Evolutionary conservation across 257 asterid genomes (phyloP).

Genomic region (Verbascum thapsus): DNA sequence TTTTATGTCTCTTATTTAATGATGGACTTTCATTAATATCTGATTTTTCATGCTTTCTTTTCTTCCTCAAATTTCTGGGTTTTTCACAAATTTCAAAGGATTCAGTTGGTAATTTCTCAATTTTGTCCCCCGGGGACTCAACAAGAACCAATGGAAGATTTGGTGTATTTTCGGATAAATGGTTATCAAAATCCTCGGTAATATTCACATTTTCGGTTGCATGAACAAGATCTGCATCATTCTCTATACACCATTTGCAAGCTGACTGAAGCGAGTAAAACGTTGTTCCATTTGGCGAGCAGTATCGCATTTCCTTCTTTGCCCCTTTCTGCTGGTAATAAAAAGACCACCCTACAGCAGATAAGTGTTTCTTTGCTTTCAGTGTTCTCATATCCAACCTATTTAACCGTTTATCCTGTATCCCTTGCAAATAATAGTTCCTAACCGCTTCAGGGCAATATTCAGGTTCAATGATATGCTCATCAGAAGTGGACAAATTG

Average conservation of each 20-base stretch:
- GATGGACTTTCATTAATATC: conserved; percentile 27
- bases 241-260: conserved; percentile 48
- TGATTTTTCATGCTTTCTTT: conserved; percentile 32
- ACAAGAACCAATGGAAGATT: conserved; percentile 30
- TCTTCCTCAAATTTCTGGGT: conserved; percentile 34
- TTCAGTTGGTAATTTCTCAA: too few species aligned
- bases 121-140: conserved; percentile 29
- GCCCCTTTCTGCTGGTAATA: conserved; percentile 13
- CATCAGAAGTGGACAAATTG: conserved; percentile 23
- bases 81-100: conserved; percentile 31
- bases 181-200: conserved; percentile 27
- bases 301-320: conserved; percentile 42
- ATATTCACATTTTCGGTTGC: conserved; percentile 5
- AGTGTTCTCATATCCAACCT: conserved; percentile 1
- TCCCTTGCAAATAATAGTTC: conserved; percentile 31
- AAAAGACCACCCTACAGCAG: conserved; percentile 67
- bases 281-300: conserved; percentile 48
- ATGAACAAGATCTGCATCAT: too few species aligned
- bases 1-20: conserved; percentile 40
- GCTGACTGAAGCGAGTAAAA: conserved; percentile 59
- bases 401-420: neutral
- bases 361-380: conserved; percentile 66
- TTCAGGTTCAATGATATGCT: conserved; percentile 38
- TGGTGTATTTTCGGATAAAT: conserved; percentile 28
- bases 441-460: conserved; percentile 62